phyloP scores from a whole-genome alignment of 768 basidiomycete genomes.

The Boletus rubroflammeus region DNA sequence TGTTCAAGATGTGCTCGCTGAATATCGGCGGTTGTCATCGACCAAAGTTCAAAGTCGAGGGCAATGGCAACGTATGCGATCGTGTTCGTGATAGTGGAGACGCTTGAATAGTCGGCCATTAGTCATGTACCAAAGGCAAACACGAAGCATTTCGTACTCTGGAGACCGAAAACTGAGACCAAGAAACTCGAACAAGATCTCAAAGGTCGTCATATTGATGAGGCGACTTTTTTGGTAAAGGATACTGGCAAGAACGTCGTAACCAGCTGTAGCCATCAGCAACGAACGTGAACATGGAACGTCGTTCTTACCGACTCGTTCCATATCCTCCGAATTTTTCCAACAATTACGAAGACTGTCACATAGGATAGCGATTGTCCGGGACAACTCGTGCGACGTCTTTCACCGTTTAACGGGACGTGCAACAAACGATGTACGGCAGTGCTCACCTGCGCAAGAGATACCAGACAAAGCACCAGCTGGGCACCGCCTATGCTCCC shows the following conservation, averaged over 20 bases:
- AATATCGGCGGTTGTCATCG: constrained; percentile 64
- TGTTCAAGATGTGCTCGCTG: constrained; percentile 78
- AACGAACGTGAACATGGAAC: background rate
- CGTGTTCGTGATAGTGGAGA: constrained; percentile 79
- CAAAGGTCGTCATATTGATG: constrained; percentile 78
- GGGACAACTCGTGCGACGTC: constrained; percentile 75
- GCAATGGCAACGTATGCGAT: constrained; percentile 81
- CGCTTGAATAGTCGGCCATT: constrained; percentile 39
- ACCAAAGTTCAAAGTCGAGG: constrained; percentile 91
- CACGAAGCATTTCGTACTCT: constrained; percentile 49
- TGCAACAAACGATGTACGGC: background rate
- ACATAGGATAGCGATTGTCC: constrained; percentile 65
- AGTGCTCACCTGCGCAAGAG: constrained; percentile 62
- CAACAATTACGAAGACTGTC: constrained; percentile 82
- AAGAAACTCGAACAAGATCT: constrained; percentile 80
- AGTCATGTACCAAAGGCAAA: background rate
- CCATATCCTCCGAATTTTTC: constrained; percentile 96
- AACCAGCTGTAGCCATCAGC: constrained; percentile 58
- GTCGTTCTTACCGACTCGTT: constrained; percentile 67
- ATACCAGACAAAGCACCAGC: constrained; percentile 67
- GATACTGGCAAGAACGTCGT: constrained; percentile 77
- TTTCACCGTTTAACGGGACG: constrained; percentile 25
- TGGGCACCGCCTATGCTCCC: constrained; percentile 84
- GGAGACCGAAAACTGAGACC: constrained; percentile 81
- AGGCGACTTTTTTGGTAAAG: constrained; percentile 67